Conservation (phyloP, 1,139 yeast species). For the Saccharomyces hybrid region DNA sequence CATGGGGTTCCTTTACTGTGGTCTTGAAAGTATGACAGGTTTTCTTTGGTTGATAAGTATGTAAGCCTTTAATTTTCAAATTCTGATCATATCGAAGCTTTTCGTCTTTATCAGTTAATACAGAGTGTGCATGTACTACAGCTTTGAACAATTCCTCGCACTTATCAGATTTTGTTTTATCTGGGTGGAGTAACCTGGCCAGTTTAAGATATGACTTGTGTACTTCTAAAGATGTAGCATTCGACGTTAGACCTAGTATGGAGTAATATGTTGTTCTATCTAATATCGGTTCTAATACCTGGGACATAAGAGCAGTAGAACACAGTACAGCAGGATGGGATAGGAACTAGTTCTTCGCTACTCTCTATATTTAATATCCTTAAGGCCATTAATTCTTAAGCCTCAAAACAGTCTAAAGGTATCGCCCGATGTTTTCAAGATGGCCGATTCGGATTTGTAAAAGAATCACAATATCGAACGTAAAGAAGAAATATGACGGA, state of each 20-base stretch:
- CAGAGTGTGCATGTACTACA: slow-evolving; percentile 28
- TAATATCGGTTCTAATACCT: slow-evolving; percentile 7
- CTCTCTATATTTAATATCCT: background rate
- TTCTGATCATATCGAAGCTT: slow-evolving; percentile 18
- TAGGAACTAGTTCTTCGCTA: background rate
- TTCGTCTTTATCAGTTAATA: slow-evolving; percentile 22
- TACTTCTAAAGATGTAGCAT: slow-evolving; percentile 24
- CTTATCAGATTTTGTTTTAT: slow-evolving; percentile 25
- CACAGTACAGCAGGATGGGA: background rate
- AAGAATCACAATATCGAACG: background rate
- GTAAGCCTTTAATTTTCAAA: slow-evolving; percentile 16
- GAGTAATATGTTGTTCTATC: slow-evolving; percentile 30
- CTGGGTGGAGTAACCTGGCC: slow-evolving; percentile 30
- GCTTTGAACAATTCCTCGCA: slow-evolving; percentile 28
- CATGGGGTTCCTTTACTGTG: background rate
- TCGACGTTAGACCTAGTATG: slow-evolving; percentile 21
- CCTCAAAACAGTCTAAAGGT: background rate
- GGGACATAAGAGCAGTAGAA: background rate
- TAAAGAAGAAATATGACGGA: background rate
- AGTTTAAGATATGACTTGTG: slow-evolving; percentile 28
- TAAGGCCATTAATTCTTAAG: background rate
- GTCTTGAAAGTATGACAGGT: background rate
- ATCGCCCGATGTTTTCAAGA: background rate
- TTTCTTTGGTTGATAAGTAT: slow-evolving; percentile 13
- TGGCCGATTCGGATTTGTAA: background rate